Conservation (phyloP, 2,329 filamentous ascomycete species). For the Aspergillus udagawae region DNA sequence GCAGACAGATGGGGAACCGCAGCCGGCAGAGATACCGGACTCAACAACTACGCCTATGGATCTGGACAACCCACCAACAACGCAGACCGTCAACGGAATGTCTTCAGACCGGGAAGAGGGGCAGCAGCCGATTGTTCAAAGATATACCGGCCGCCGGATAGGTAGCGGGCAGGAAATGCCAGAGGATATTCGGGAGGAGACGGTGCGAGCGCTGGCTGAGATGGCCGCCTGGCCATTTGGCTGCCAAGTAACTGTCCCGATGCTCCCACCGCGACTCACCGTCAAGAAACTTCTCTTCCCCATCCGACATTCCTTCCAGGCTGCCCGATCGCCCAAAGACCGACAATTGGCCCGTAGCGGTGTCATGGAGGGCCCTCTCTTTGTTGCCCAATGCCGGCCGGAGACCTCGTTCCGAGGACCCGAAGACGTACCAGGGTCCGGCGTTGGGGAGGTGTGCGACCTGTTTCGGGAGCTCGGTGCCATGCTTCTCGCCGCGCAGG, state of each 20-base stretch:
- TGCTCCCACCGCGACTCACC: slow-evolving; percentile 46
- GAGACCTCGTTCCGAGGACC: slow-evolving; percentile 51
- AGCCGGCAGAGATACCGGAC: slow-evolving; percentile 12
- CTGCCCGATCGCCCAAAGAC: slow-evolving; percentile 52
- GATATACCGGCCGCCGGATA: slow-evolving; percentile 58
- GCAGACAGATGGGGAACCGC: slow-evolving; percentile 14
- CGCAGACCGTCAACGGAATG: not conserved
- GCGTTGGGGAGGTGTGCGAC: slow-evolving; percentile 46
- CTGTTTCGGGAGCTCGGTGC: slow-evolving; percentile 55
- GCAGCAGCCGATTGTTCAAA: slow-evolving; percentile 16
- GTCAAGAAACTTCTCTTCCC: slow-evolving; percentile 52
- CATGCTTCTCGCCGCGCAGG: slow-evolving; percentile 56
- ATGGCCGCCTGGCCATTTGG: slow-evolving; percentile 56
- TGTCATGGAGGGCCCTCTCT: slow-evolving; percentile 55
- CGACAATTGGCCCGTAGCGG: slow-evolving; percentile 50
- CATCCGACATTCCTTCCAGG: slow-evolving; percentile 53
- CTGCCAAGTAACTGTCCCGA: slow-evolving; percentile 48
- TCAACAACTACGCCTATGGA: slow-evolving; percentile 21
- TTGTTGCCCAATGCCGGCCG: slow-evolving; percentile 52
- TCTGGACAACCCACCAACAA: slow-evolving; percentile 13
- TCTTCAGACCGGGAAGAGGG: not conserved
- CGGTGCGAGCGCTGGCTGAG: slow-evolving; percentile 54
- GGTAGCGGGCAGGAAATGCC: slow-evolving; percentile 57
- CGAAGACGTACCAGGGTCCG: slow-evolving; percentile 25
- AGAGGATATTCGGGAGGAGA: slow-evolving; percentile 53